Percentiles rank a stretch among this genome's conserved stretches.
phyloP scores from a whole-genome alignment of 1,139 yeast genomes.

The Pichia sp. region DNA sequence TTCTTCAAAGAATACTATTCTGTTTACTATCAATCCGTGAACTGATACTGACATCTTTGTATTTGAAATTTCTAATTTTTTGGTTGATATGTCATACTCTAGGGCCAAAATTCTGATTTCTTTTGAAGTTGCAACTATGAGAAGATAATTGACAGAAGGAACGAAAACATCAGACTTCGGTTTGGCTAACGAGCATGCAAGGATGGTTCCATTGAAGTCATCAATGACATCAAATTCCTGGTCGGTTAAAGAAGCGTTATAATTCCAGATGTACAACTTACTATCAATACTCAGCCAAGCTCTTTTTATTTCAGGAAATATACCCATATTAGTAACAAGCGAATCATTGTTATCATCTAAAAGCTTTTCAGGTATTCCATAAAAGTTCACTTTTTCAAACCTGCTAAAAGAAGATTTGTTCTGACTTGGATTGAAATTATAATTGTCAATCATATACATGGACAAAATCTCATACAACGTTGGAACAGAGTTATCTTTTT shows the following conservation, averaged over 20 bases:
- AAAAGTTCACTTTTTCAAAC: conserved; percentile 64
- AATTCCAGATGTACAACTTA: conserved; percentile 81
- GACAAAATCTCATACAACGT: conserved; percentile 30
- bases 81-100: conserved; percentile 38
- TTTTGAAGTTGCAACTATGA: conserved; percentile 75
- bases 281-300: conserved; percentile 88
- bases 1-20: conserved; percentile 52
- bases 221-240: conserved; percentile 78
- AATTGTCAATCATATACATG: conserved; percentile 32
- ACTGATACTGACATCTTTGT: conserved; percentile 78
- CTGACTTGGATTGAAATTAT: conserved; percentile 29
- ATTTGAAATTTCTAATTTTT: conserved; percentile 67
- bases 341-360: conserved; percentile 55
- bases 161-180: conserved; percentile 82
- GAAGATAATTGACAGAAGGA: conserved; percentile 64
- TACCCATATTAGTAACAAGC: conserved; percentile 66
- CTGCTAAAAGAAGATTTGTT: conserved; percentile 50
- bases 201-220: conserved; percentile 72
- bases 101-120: conserved; percentile 77
- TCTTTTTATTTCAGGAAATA: conserved; percentile 75
- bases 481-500: conserved; percentile 31
- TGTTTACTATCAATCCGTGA: conserved; percentile 71
- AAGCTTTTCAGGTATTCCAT: conserved; percentile 77
- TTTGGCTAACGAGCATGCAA: conserved; percentile 67
- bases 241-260: conserved; percentile 45